Conservation (phyloP, 768 basidiomycete genomes). For the Ephemerocybe angulata region DNA sequence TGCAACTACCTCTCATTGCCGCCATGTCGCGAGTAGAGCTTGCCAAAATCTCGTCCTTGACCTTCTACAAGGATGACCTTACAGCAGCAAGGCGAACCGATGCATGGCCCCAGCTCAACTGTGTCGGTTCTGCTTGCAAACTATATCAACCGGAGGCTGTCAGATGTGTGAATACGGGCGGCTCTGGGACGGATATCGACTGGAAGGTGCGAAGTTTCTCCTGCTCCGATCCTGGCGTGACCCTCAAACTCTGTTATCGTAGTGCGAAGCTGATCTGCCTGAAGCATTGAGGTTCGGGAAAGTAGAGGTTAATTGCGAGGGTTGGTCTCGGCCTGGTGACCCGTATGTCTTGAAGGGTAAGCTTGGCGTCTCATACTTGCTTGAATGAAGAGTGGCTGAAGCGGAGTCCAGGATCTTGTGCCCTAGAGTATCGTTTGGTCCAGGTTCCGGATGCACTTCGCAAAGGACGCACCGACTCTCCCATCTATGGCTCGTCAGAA, state of each 20-base stretch:
- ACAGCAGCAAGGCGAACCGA: conserved; percentile 64
- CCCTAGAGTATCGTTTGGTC: conserved; percentile 78
- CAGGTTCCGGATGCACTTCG: conserved; percentile 54
- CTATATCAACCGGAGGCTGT: conserved; percentile 81
- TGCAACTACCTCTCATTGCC: no score
- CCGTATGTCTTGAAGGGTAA: conserved; percentile 80
- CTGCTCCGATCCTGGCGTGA: neutral
- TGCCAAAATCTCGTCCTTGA: conserved; percentile 67
- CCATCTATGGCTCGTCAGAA: conserved; percentile 21
- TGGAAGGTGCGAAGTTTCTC: conserved; percentile 67
- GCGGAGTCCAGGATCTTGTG: conserved; percentile 67
- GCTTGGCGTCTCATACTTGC: conserved; percentile 7
- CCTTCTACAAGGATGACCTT: conserved; percentile 67
- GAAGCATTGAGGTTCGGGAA: conserved; percentile 77
- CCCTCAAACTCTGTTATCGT: conserved; percentile 4
- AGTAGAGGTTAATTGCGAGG: conserved; percentile 87
- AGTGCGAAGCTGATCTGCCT: conserved; percentile 92
- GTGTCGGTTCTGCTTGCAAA: conserved; percentile 74
- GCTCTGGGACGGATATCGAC: conserved; percentile 74
- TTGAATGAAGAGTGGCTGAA: neutral
- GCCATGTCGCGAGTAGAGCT: conserved; percentile 70
- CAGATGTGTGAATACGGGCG: conserved; percentile 75
- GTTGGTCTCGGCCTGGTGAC: conserved; percentile 82
- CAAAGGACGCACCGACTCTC: conserved; percentile 25
- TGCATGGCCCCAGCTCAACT: conserved; percentile 75